Conservation (phyloP, 805 yeast genomes). For the Tetrapisispora namnaoensis region DNA sequence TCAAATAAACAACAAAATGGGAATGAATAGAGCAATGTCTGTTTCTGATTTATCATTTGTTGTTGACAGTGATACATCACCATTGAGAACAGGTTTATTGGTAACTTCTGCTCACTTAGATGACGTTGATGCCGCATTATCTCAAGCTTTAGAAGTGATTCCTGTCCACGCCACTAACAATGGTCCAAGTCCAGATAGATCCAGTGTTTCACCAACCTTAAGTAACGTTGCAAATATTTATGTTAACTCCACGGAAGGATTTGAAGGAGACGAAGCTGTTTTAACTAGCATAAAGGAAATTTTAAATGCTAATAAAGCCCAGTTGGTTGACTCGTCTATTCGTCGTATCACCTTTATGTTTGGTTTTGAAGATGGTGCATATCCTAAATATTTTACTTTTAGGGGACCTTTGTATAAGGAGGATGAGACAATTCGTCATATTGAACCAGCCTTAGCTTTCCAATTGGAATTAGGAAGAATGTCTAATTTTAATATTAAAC, state of each 20-base stretch:
- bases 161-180: slow-evolving; percentile 37
- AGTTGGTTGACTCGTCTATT: slow-evolving; percentile 57
- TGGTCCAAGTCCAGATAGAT: slow-evolving; percentile 44
- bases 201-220: slow-evolving; percentile 31
- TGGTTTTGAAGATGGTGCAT: slow-evolving; percentile 73
- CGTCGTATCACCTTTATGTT: slow-evolving; percentile 91
- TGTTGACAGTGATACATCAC: slow-evolving; percentile 57
- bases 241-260: slow-evolving; percentile 65
- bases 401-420: slow-evolving; percentile 79
- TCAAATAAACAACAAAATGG: slow-evolving; percentile 35
- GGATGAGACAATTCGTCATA: slow-evolving; percentile 91
- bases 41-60: slow-evolving; percentile 86
- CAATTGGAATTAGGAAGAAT: slow-evolving; percentile 91
- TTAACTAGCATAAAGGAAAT: slow-evolving; percentile 53
- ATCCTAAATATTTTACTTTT: slow-evolving; percentile 94
- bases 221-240: slow-evolving; percentile 79
- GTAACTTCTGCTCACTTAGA: slow-evolving; percentile 76
- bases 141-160: slow-evolving; percentile 63
- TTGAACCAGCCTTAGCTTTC: slow-evolving; percentile 96
- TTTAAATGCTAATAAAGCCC: slow-evolving; percentile 58
- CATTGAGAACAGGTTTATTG: slow-evolving; percentile 75
- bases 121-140: slow-evolving; percentile 75
- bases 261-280: slow-evolving; percentile 58
- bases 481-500: slow-evolving; percentile 90
- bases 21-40: slow-evolving; percentile 79